Conservation (phyloP, 2,329 filamentous ascomycete species). For the Pseudogymnoascus sp. region DNA sequence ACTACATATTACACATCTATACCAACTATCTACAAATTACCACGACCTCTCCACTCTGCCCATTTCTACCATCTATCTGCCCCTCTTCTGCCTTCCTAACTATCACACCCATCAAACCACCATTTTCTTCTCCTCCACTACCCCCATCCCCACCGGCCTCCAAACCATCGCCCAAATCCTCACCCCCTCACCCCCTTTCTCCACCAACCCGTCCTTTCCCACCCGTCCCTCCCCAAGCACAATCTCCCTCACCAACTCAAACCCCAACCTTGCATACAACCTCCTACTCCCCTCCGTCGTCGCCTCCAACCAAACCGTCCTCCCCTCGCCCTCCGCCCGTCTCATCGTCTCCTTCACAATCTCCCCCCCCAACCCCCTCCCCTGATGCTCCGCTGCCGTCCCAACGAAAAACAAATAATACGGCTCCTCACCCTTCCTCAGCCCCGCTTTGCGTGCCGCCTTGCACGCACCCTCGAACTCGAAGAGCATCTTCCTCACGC, state of each 20-base stretch:
- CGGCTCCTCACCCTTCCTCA: conserved; percentile 8
- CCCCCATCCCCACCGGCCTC: conserved; percentile 10
- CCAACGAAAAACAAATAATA: conserved; percentile 20
- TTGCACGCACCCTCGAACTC: conserved; percentile 11
- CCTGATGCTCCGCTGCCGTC: conserved; percentile 9
- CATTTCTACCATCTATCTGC: not conserved
- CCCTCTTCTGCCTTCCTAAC: not conserved
- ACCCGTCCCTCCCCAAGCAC: conserved; percentile 15
- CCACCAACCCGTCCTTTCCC: conserved; percentile 9
- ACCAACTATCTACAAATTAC: not conserved
- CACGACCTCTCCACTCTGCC: not conserved
- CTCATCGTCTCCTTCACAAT: conserved; percentile 14
- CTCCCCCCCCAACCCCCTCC: conserved; percentile 11
- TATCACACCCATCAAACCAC: not conserved
- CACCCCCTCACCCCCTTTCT: conserved; percentile 14
- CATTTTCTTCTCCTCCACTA: not conserved
- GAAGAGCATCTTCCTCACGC: conserved; percentile 12
- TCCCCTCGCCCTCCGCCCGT: conserved; percentile 9
- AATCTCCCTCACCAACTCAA: conserved; percentile 14
- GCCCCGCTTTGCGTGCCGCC: not conserved
- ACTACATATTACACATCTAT: not conserved
- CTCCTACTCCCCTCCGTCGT: conserved; percentile 12
- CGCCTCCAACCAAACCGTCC: conserved; percentile 18
- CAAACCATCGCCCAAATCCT: conserved; percentile 19
- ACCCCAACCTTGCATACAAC: conserved; percentile 16